Conservation (phyloP, 2,329 filamentous ascomycete species). For the Decorospora gaudefroyi region DNA sequence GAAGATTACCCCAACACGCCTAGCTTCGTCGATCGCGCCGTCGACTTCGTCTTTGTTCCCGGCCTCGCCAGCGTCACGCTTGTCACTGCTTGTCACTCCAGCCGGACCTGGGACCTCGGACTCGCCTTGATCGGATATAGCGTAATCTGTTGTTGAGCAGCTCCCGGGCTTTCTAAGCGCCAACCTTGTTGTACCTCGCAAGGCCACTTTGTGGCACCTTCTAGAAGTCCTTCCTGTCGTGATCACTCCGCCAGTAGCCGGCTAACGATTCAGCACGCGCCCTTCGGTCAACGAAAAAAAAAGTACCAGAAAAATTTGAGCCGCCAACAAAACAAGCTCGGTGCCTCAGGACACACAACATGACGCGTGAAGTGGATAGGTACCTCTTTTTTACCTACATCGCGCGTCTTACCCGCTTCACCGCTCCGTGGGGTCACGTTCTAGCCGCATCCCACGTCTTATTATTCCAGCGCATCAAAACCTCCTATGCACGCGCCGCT, state of each 20-base stretch:
- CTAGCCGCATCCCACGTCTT: constrained; percentile 35
- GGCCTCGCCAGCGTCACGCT: constrained; percentile 21
- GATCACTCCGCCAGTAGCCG: constrained; percentile 30
- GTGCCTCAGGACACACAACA: constrained; percentile 21
- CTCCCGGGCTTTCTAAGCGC: constrained; percentile 13
- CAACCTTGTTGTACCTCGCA: constrained; percentile 14
- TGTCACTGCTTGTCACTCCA: constrained; percentile 16
- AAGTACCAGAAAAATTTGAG: constrained; percentile 23
- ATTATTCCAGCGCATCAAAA: too few relatives aligned
- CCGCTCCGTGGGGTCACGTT: constrained; percentile 38
- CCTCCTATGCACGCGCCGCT: too few relatives aligned
- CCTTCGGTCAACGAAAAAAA: constrained; percentile 21
- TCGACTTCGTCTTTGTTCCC: too few relatives aligned
- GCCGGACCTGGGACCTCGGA: constrained; percentile 12
- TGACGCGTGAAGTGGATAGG: constrained; percentile 35
- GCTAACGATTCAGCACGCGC: constrained; percentile 28
- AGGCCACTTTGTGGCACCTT: constrained; percentile 24
- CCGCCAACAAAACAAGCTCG: constrained; percentile 24
- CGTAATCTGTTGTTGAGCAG: constrained; percentile 24
- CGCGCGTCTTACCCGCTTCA: constrained; percentile 33
- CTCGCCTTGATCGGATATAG: constrained; percentile 16
- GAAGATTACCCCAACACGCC: constrained; percentile 37
- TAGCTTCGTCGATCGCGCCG: constrained; percentile 27
- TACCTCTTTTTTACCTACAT: constrained; percentile 8
- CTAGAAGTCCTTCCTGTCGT: constrained; percentile 21